Base-by-base conservation (phyloP, 148 eudicot genomes). In the Vaccinium vitisidaea region DNA sequence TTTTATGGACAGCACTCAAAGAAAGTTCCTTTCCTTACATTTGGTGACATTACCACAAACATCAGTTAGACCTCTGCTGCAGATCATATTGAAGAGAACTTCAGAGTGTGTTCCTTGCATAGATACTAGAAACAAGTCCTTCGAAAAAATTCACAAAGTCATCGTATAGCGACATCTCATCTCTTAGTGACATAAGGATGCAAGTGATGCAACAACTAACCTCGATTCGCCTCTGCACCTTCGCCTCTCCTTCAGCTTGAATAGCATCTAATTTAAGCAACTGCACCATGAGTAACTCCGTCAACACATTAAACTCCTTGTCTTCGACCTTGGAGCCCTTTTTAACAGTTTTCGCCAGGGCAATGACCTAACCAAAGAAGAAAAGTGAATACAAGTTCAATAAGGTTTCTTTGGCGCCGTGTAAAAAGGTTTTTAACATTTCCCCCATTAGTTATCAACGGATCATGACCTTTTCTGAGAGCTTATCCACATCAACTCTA, bases 191-290 rank as follows among this genome's bases (percentile, higher is more conserved):
- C 27, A 59, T 32, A 21, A 8, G 30, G 14, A 15, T 74, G 87
- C 23, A 83, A 21, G 8, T 18, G 14, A 15, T 74, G 87, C 23
- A 83, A 58, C 21, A 82, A 88, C 87, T 87, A 76, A 92, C 94
- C 94, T 92, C 92, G 25, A 27, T 63, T 56, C 88, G 88, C 52
- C 94, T 84, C 86, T 88, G 93, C 30, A 73, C 75, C 85, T 84
- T 92, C 14, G 93, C 91, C 87, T 89, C 91, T 71, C 94, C 93
- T 43, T 89, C 89, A 49, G 94, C 91, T 83, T 91, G 90, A 82
- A 91, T 88, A 63, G 88, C 69, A 87, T 92, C 94, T 75, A 92
- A 81, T 81, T 89, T 92, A 49, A 92, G 88, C 86, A 92, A 84
- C 58, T 90, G 92, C 32, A 87, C 88, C 94, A 92, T 90, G 39